Conservation (phyloP, 1,284 basidiomycete genomes). For the Microstroma glucosiphilum region DNA sequence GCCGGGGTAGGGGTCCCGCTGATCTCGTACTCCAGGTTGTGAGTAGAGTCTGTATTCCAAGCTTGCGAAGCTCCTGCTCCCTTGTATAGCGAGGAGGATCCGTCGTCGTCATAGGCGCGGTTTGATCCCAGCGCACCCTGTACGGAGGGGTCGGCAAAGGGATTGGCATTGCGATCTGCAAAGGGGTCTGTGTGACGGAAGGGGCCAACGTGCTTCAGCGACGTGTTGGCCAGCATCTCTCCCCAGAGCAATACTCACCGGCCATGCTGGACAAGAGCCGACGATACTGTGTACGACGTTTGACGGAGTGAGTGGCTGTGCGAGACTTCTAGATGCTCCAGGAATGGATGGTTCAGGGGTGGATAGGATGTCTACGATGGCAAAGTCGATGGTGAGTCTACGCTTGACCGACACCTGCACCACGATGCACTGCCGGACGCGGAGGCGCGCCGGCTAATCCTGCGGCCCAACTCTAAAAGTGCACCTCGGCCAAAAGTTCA, state of each 20-base stretch:
- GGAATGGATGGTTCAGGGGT: too few relatives aligned
- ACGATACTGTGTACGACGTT: too few relatives aligned
- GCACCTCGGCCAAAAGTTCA: too few relatives aligned
- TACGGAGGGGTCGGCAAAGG: slow-evolving; percentile 51
- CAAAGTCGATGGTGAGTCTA: too few relatives aligned
- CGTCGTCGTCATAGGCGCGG: slow-evolving; percentile 30
- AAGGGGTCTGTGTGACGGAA: slow-evolving; percentile 30
- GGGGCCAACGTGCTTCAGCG: neutral
- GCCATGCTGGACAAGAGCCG: neutral
- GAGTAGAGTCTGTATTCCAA: slow-evolving; percentile 14
- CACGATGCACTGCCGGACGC: too few relatives aligned
- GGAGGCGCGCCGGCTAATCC: too few relatives aligned
- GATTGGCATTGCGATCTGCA: slow-evolving; percentile 45
- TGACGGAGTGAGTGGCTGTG: too few relatives aligned
- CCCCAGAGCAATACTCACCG: neutral
- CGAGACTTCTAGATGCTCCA: too few relatives aligned
- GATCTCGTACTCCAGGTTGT: slow-evolving; percentile 21
- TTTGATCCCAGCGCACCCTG: slow-evolving; percentile 39
- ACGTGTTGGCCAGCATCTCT: neutral
- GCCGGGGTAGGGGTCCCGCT: slow-evolving; percentile 10
- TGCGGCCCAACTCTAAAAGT: too few relatives aligned
- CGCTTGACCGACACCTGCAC: too few relatives aligned
- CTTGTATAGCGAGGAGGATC: slow-evolving; percentile 9
- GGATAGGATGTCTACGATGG: too few relatives aligned
- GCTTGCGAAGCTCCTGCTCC: slow-evolving; percentile 1